A percentile compares a stretch with the other conserved stretches of the same genome.
Evolutionary conservation across 2,329 filamentous ascomycete species (phyloP).

Genomic region (Colletotrichum melonis): DNA sequence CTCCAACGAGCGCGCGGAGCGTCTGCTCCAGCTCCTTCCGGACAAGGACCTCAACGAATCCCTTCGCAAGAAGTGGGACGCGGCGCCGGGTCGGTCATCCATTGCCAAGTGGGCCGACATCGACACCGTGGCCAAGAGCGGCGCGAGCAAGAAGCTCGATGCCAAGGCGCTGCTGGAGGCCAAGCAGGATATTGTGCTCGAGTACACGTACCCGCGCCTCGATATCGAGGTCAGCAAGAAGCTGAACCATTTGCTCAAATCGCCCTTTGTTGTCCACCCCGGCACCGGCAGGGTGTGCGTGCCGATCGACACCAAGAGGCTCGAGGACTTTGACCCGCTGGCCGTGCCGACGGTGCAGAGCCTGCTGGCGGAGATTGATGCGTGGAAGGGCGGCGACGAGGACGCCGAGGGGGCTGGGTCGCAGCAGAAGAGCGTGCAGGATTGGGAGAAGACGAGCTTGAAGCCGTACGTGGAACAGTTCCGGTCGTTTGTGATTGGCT

Average conservation of each 20-base stretch:
- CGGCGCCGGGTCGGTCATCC: constrained; percentile 80
- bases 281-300: constrained; percentile 95
- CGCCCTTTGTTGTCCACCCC: constrained; percentile 95
- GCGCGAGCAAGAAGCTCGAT: constrained; percentile 79
- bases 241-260: constrained; percentile 97
- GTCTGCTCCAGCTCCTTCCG: constrained; percentile 85
- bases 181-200: constrained; percentile 95
- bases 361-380: constrained; percentile 86
- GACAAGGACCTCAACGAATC: constrained; percentile 82
- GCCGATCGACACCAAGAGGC: constrained; percentile 80
- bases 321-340: constrained; percentile 89
- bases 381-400: constrained; percentile 69
- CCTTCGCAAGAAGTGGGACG: constrained; percentile 90
- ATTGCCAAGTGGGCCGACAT: constrained; percentile 94
- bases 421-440: constrained; percentile 64
- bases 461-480: constrained; percentile 95
- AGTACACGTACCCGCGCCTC: constrained; percentile 97
- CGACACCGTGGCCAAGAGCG: constrained; percentile 82
- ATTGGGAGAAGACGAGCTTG: constrained; percentile 97
- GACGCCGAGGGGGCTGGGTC: constrained; percentile 45
- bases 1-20: constrained; percentile 75
- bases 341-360: constrained; percentile 89
- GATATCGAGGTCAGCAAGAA: constrained; percentile 99
- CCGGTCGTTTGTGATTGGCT: constrained; percentile 78
- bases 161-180: constrained; percentile 81